Evolutionary conservation across 139 green algal genomes (phyloP).

Genomic region (Asterochloris erici): DNA sequence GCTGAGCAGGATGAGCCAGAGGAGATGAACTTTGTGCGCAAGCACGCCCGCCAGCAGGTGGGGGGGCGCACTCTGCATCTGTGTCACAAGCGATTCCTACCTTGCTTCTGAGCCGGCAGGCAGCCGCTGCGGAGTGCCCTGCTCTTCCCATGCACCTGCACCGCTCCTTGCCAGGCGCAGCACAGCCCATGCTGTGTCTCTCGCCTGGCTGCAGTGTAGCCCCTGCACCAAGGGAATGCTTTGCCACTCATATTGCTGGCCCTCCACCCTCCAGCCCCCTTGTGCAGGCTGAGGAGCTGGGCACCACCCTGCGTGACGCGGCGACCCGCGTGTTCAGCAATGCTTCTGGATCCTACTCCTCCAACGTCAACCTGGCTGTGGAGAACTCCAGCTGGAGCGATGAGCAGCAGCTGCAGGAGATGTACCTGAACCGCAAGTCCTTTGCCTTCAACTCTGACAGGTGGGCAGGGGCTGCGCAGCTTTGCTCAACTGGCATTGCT

Average conservation of each 20-base stretch:
- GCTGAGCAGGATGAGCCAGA: constrained; percentile 96
- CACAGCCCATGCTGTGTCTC: too few relatives aligned
- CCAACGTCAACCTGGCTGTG: constrained; percentile 98
- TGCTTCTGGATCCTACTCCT: constrained; percentile 90
- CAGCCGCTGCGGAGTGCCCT: too few relatives aligned
- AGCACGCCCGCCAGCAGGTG: constrained; percentile 90
- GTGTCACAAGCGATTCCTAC: too few relatives aligned
- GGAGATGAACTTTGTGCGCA: constrained; percentile 99
- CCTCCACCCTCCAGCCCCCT: neutral
- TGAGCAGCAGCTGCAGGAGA: constrained; percentile 94
- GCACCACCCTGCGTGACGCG: constrained; percentile 80
- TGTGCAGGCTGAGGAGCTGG: constrained; percentile 83
- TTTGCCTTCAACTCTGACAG: constrained; percentile 98
- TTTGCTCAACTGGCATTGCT: too few relatives aligned
- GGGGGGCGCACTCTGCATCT: neutral
- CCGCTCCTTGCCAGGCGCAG: too few relatives aligned
- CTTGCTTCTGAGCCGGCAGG: too few relatives aligned
- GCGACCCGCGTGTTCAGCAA: constrained; percentile 98
- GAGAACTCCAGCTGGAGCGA: constrained; percentile 96
- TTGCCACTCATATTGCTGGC: too few relatives aligned
- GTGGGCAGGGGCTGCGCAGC: neutral
- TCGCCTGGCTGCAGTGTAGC: too few relatives aligned
- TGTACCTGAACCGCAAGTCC: constrained; percentile 95
- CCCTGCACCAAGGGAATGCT: too few relatives aligned
- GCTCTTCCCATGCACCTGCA: too few relatives aligned